A percentile compares a stretch with the other conserved stretches of the same genome.
These are phyloP conservation scores for Erigeron canadensis DNA, from an alignment of 129 eudicot genomes.

Conservation along the genomic window DNA sequence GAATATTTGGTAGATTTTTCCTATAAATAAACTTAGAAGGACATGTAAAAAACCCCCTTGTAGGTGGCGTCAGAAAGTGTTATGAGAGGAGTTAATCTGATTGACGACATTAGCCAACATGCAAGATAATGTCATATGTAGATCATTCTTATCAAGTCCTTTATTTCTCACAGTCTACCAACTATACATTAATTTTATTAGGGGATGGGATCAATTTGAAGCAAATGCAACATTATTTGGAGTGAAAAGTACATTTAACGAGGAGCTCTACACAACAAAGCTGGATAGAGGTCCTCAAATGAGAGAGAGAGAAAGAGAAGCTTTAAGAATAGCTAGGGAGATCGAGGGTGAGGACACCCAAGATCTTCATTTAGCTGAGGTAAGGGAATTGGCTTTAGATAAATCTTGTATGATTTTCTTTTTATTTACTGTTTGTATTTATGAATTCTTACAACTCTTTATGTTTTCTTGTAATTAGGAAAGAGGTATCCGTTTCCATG, in stretches of 20 bases:
- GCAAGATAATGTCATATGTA: slow-evolving; percentile 5
- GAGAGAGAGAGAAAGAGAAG: slow-evolving; percentile 83
- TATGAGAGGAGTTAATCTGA: slow-evolving; percentile 9
- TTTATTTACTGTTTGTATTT: neutral
- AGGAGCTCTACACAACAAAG: slow-evolving; percentile 91
- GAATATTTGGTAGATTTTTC: slow-evolving; percentile 3
- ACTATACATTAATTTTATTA: neutral
- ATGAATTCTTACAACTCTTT: neutral
- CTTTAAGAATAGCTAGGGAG: slow-evolving; percentile 89
- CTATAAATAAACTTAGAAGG: neutral
- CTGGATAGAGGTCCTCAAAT: slow-evolving; percentile 91
- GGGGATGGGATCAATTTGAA: slow-evolving; percentile 98
- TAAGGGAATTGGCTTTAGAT: slow-evolving; percentile 19
- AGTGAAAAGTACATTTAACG: slow-evolving; percentile 90
- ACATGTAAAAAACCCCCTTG: neutral
- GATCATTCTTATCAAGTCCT: neutral
- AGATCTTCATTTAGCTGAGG: slow-evolving; percentile 98
- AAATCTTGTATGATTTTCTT: neutral
- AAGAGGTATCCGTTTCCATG: slow-evolving; percentile 69
- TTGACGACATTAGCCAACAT: neutral
- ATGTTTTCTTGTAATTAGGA: slow-evolving; percentile 48
- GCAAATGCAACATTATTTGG: slow-evolving; percentile 90
- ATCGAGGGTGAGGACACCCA: slow-evolving; percentile 89
- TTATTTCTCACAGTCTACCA: neutral
- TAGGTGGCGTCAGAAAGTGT: neutral